phyloP scores from a whole-genome alignment of 1,139 yeast genomes.

The Diutina scorzettiae region DNA sequence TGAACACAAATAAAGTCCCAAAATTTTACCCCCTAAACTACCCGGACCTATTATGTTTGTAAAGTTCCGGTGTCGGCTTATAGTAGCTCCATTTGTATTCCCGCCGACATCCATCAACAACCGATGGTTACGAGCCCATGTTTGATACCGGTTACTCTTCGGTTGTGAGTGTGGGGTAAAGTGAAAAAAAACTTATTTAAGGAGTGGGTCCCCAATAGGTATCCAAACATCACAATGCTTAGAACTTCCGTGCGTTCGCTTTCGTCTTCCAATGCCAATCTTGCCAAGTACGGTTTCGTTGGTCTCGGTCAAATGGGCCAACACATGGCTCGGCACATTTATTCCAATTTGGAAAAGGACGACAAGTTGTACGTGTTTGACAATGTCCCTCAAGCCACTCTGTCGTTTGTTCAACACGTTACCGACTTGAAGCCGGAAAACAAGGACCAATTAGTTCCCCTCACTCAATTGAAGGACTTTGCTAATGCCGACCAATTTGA shows the following conservation, averaged over 20 bases:
- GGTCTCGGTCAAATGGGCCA: conserved; percentile 55
- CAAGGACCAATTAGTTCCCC: conserved; percentile 13
- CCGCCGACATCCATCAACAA: background rate
- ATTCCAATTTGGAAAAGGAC: conserved; percentile 24
- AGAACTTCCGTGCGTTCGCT: conserved; percentile 9
- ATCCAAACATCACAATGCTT: conserved; percentile 2
- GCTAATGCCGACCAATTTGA: conserved; percentile 29
- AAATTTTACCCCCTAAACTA: too few species aligned
- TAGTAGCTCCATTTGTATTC: too few species aligned
- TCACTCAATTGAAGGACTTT: conserved; percentile 18
- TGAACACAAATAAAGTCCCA: too few species aligned
- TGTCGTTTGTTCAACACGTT: conserved; percentile 17
- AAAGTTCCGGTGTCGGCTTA: too few species aligned
- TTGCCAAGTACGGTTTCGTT: conserved; percentile 36
- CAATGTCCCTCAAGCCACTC: conserved; percentile 21
- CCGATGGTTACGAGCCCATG: background rate
- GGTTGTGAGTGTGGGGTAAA: background rate
- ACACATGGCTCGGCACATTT: conserved; percentile 46
- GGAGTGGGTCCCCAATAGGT: too few species aligned
- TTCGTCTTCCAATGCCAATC: conserved; percentile 11
- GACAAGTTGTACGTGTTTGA: conserved; percentile 38
- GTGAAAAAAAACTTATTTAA: background rate
- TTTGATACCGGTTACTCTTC: background rate
- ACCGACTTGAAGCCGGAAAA: conserved; percentile 16
- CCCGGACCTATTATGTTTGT: too few species aligned